Evolutionary conservation across 2,329 filamentous ascomycete genomes (phyloP).

Genomic region (Stemphylium vesicarium): DNA sequence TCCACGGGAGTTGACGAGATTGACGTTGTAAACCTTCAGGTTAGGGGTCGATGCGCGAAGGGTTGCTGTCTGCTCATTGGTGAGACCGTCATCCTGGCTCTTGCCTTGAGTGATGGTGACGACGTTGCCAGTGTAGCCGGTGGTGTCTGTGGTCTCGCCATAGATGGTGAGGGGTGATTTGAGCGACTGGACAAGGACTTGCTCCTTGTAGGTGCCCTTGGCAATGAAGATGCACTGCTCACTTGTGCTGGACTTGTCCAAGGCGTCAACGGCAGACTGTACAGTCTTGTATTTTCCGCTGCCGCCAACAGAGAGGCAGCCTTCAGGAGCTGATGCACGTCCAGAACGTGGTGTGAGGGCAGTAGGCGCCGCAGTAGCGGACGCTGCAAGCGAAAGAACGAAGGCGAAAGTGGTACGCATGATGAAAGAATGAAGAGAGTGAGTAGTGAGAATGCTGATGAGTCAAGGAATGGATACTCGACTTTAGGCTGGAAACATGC

Average conservation of each 20-base stretch:
- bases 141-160: slow-evolving; percentile 63
- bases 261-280: slow-evolving; percentile 64
- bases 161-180: slow-evolving; percentile 61
- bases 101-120: slow-evolving; percentile 61
- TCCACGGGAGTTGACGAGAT: slow-evolving; percentile 56
- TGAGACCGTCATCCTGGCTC: slow-evolving; percentile 56
- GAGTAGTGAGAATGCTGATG: neutral
- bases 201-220: slow-evolving; percentile 66
- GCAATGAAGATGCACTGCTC: slow-evolving; percentile 69
- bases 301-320: slow-evolving; percentile 58
- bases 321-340: slow-evolving; percentile 56
- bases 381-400: slow-evolving; percentile 28
- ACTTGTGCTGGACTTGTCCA: slow-evolving; percentile 58
- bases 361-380: slow-evolving; percentile 30
- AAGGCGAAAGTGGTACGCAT: slow-evolving; percentile 28
- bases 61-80: slow-evolving; percentile 62
- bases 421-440: slow-evolving; percentile 2
- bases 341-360: slow-evolving; percentile 31
- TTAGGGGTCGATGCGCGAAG: slow-evolving; percentile 57
- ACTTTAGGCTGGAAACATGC: no score
- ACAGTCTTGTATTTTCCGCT: slow-evolving; percentile 57
- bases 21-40: slow-evolving; percentile 69
- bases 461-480: no score
- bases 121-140: slow-evolving; percentile 60
- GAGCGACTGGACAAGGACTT: slow-evolving; percentile 61